These are phyloP conservation scores for Psilocybe azurescens DNA, from an alignment of 768 basidiomycete genomes.

Conservation along the genomic window DNA sequence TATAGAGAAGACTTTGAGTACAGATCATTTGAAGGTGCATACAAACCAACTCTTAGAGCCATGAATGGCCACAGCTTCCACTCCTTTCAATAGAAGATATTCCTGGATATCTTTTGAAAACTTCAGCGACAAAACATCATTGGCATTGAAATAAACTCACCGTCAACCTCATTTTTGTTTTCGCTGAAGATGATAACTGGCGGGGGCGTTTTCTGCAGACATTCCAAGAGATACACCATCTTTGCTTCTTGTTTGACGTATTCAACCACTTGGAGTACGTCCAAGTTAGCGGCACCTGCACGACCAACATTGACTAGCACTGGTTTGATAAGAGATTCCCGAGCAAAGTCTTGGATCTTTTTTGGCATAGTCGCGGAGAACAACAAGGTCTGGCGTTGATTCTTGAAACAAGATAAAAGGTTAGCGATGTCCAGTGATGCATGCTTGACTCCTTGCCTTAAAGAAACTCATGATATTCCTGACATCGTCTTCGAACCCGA, in stretches of 20 bases:
- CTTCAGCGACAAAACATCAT: not conserved
- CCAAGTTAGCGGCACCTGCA: conserved; percentile 96
- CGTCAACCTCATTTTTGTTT: conserved; percentile 99
- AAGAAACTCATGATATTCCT: conserved; percentile 99
- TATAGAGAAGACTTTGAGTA: conserved; percentile 32
- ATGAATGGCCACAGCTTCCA: conserved; percentile 98
- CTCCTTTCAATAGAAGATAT: conserved; percentile 93
- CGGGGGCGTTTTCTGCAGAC: conserved; percentile 96
- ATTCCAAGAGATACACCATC: conserved; percentile 98
- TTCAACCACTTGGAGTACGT: conserved; percentile 96
- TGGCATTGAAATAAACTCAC: conserved; percentile 44
- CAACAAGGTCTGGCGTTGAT: conserved; percentile 94
- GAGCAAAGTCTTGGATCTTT: conserved; percentile 99
- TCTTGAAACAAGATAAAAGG: conserved; percentile 45
- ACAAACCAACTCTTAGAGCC: conserved; percentile 86
- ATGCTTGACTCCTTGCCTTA: conserved; percentile 59
- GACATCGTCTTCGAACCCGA: conserved; percentile 99
- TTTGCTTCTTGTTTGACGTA: conserved; percentile 99
- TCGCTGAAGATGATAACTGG: conserved; percentile 98
- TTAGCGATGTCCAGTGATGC: not conserved
- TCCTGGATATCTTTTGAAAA: conserved; percentile 87
- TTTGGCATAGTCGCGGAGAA: conserved; percentile 99
- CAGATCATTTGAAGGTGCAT: not conserved
- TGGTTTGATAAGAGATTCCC: conserved; percentile 93
- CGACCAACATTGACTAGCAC: conserved; percentile 97